Base-by-base conservation (phyloP, 169 alveolate species). In the Plasmodium vivax region DNA sequence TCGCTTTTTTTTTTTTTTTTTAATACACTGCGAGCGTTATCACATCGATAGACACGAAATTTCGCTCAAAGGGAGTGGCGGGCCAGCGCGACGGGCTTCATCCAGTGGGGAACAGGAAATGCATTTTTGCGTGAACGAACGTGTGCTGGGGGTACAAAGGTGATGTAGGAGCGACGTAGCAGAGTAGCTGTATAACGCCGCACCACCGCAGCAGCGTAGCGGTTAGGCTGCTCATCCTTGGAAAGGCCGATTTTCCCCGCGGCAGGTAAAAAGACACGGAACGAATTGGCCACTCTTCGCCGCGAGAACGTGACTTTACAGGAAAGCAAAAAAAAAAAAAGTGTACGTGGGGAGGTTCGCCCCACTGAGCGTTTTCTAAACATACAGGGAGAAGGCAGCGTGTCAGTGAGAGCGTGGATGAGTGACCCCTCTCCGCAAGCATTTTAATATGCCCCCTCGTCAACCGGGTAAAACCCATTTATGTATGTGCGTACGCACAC, bases 11-110 rank as follows among this genome's bases (percentile, higher is more conserved):
- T 58, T 23, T 19, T 58, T 58, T 58, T 81, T 45, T 43, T 47
- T 30, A 34, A 51, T 85, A 73, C 54, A 73, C 30, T 43, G n/a
- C 51, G 84, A 47, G 84, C 82, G 58, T 73, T 80, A 74, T 58
- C 56, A 23, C 77, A 71, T 41, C 77, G 93, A 85, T 85, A 85
- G 93, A 85, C 93, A 85, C 32, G 38, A 9, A 58, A 47, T 85
- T 85, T 85, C 34, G 54, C 54, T 84, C 47, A 23, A 38, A 36
- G 27, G 45, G 30, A 9, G 43, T 16, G 32, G 82, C 27, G 9
- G 19, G 7, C 43, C 41, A 45, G 23, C 38, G 14, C 62, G 38
- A 14, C 10, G 83, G 16, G 54, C 54, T 32, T 36, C 83, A 16
- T 74, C 19, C 32, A 74, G 41, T 30, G 30, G 7, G 27, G 56